These are phyloP conservation scores for Thraustochytrium striatum DNA, from an alignment of 352 stramenopile genomes.

Conservation along the genomic window DNA sequence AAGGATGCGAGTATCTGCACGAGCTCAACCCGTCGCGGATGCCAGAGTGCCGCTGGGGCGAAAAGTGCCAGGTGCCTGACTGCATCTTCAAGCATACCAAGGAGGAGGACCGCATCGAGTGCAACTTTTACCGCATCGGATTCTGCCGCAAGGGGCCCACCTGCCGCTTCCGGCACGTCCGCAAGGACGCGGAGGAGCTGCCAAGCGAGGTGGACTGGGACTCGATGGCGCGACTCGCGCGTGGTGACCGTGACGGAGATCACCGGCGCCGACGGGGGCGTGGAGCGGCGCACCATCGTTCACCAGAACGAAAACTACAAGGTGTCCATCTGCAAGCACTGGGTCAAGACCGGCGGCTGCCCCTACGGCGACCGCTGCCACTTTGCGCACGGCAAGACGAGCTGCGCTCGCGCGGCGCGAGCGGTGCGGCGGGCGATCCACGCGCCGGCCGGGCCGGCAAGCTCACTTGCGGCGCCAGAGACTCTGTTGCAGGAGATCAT, in stretches of 20 bases:
- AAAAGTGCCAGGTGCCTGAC: slow-evolving; percentile 92
- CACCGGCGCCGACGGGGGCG: slow-evolving; percentile 43
- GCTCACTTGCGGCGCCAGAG: neutral
- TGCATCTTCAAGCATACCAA: slow-evolving; percentile 52
- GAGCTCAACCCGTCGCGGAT: slow-evolving; percentile 94
- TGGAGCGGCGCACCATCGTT: slow-evolving; percentile 44
- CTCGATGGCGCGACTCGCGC: slow-evolving; percentile 70
- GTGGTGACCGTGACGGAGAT: slow-evolving; percentile 29
- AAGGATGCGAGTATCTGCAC: slow-evolving; percentile 93
- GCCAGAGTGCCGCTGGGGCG: slow-evolving; percentile 92
- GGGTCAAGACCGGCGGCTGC: slow-evolving; percentile 81
- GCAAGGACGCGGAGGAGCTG: slow-evolving; percentile 82
- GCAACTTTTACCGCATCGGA: slow-evolving; percentile 93
- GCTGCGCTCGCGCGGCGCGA: slow-evolving; percentile 64
- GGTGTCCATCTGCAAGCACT: slow-evolving; percentile 95
- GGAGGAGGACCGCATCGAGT: slow-evolving; percentile 86
- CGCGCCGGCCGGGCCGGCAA: neutral
- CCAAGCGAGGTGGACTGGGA: slow-evolving; percentile 86
- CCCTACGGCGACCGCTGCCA: slow-evolving; percentile 93
- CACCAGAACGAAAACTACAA: slow-evolving; percentile 91
- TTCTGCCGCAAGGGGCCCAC: slow-evolving; percentile 94
- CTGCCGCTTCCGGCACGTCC: slow-evolving; percentile 91
- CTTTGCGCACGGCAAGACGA: slow-evolving; percentile 90
- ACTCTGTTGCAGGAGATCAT: slow-evolving; percentile 39
- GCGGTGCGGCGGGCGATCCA: neutral